Conservation (phyloP, 306 rosid genomes). For the Glycine soja region DNA sequence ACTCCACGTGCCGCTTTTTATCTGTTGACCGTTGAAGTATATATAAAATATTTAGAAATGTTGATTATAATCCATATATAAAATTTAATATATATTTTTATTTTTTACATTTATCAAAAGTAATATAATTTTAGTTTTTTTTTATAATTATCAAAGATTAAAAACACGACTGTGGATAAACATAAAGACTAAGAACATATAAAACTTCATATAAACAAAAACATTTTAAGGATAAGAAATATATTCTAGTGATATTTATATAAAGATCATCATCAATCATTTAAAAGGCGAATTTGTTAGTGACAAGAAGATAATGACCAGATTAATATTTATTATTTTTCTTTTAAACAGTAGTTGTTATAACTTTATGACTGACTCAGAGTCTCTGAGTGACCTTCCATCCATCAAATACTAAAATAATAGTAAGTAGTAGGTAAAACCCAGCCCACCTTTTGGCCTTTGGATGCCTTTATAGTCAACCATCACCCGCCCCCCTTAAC, state of each 20-base stretch:
- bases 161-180: too few relatives aligned
- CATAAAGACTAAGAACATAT: too few relatives aligned
- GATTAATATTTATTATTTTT: not conserved
- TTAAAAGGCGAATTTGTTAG: not conserved
- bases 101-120: too few relatives aligned
- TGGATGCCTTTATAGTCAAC: constrained; percentile 57
- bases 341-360: not conserved
- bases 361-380: not conserved
- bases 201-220: too few relatives aligned
- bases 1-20: too few relatives aligned
- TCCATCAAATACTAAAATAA: not conserved
- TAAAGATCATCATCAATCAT: constrained; percentile 17
- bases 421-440: constrained; percentile 34
- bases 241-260: not conserved
- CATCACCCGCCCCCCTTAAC: constrained; percentile 41
- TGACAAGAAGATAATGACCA: not conserved
- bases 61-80: too few relatives aligned
- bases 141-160: too few relatives aligned
- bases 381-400: not conserved
- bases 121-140: not conserved
- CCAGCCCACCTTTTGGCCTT: constrained; percentile 18
- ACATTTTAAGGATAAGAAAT: too few relatives aligned
- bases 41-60: too few relatives aligned
- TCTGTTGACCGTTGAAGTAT: too few relatives aligned
- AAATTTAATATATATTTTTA: too few relatives aligned